A percentile compares a stretch with the other conserved stretches of the same genome.
These are phyloP conservation scores for Erodium maritimum DNA, from an alignment of 345 rosid genomes.

Conservation along the genomic window DNA sequence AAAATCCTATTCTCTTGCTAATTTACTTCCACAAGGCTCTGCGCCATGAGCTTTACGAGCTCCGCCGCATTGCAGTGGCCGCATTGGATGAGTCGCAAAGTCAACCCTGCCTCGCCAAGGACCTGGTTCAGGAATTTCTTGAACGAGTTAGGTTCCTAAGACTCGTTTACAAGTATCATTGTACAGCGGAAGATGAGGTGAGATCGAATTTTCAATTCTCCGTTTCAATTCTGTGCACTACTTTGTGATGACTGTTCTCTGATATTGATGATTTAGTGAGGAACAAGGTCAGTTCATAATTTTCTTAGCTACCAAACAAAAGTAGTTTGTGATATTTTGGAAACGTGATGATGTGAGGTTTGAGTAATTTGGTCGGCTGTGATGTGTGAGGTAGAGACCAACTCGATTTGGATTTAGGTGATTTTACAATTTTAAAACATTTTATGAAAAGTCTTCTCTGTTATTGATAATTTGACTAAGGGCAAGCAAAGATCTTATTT, in stretches of 20 bases:
- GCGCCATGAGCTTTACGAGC: constrained; percentile 42
- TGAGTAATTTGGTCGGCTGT: too few species aligned
- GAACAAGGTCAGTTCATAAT: not conserved
- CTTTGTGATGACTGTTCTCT: too few species aligned
- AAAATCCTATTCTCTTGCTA: constrained; percentile 57
- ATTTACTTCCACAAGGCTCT: constrained; percentile 60
- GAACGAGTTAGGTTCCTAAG: constrained; percentile 44
- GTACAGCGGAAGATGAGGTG: constrained; percentile 76
- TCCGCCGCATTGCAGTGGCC: constrained; percentile 27
- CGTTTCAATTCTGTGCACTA: too few species aligned
- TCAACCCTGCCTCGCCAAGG: constrained; percentile 1
- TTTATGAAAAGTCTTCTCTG: too few species aligned
- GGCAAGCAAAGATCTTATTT: too few species aligned
- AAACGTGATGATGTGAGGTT: not conserved
- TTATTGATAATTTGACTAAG: too few species aligned
- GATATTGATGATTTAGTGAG: too few species aligned
- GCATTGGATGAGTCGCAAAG: constrained; percentile 25
- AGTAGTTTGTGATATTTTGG: not conserved
- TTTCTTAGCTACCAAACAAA: too few species aligned
- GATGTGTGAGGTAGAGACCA: too few species aligned
- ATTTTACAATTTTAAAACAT: too few species aligned
- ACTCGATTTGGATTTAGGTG: too few species aligned
- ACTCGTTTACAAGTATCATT: constrained; percentile 52
- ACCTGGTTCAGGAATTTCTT: constrained; percentile 24
- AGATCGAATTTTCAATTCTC: not conserved